These are phyloP conservation scores for Gossypium mustelinum DNA, from an alignment of 345 rosid genomes.

Conservation along the genomic window DNA sequence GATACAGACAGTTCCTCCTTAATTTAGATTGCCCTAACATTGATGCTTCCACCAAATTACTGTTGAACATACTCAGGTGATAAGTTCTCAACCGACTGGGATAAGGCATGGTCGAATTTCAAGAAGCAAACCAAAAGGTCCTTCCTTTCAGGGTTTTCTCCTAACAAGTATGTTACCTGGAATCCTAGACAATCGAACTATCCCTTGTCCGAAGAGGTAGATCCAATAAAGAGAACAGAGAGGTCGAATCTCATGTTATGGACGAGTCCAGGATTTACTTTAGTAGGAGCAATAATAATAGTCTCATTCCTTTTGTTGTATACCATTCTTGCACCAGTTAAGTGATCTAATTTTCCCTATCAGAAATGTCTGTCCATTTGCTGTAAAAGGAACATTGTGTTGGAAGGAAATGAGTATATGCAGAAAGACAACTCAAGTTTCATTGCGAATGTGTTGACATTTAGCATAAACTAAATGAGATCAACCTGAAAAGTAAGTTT, in stretches of 20 bases:
- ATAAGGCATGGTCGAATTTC: conserved; percentile 84
- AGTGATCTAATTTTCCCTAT: conserved; percentile 30
- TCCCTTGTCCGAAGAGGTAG: conserved; percentile 85
- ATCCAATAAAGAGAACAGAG: conserved; percentile 90
- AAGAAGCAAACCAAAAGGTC: conserved; percentile 77
- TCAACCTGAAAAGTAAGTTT: background rate
- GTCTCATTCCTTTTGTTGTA: conserved; percentile 72
- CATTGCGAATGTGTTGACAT: background rate
- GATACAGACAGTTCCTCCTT: background rate
- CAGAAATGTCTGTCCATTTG: background rate
- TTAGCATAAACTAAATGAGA: background rate
- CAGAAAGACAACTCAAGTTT: background rate
- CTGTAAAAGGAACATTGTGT: background rate
- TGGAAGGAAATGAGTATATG: background rate
- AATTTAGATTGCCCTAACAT: background rate
- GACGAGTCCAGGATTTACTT: conserved; percentile 79
- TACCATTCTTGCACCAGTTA: conserved; percentile 73
- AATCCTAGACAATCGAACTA: conserved; percentile 72
- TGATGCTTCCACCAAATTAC: background rate
- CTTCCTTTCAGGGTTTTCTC: conserved; percentile 55
- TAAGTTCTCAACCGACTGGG: conserved; percentile 76
- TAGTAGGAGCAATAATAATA: conserved; percentile 60
- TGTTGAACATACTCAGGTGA: conserved; percentile 46
- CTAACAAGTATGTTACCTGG: conserved; percentile 86
- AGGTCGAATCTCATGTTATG: conserved; percentile 76